Conservation (phyloP, 345 rosid genomes). For the Gossypium turneri region DNA sequence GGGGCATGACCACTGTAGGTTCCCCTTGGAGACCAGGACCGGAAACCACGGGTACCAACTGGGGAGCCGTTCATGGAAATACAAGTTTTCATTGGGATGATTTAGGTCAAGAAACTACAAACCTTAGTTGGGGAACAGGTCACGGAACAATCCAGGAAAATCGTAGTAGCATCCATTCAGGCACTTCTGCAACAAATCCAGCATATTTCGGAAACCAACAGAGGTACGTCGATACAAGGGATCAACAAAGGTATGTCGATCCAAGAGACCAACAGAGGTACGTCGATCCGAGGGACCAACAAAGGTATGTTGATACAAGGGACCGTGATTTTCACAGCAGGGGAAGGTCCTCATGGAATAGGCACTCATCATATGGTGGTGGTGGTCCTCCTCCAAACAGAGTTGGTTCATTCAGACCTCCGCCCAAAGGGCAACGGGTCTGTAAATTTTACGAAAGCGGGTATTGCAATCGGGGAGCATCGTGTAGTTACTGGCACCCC, state of each 20-base stretch:
- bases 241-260: slow-evolving; percentile 11
- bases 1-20: slow-evolving; percentile 26
- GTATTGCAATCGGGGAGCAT: slow-evolving; percentile 68
- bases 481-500: slow-evolving; percentile 77
- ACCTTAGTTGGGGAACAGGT: slow-evolving; percentile 33
- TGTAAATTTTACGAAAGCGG: slow-evolving; percentile 84
- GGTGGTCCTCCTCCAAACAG: slow-evolving; percentile 43
- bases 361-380: slow-evolving; percentile 32
- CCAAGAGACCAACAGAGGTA: neutral
- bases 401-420: slow-evolving; percentile 43
- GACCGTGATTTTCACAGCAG: slow-evolving; percentile 46
- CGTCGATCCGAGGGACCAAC: neutral
- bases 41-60: slow-evolving; percentile 32
- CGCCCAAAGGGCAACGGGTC: slow-evolving; percentile 66
- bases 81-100: slow-evolving; percentile 29
- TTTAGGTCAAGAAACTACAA: slow-evolving; percentile 26
- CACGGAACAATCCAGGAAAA: slow-evolving; percentile 35
- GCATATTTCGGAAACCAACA: slow-evolving; percentile 50
- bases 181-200: slow-evolving; percentile 24
- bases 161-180: slow-evolving; percentile 34
- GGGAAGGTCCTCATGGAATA: slow-evolving; percentile 45
- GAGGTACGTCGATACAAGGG: slow-evolving; percentile 49
- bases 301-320: slow-evolving; percentile 40
- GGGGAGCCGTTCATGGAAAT: slow-evolving; percentile 42
- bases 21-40: slow-evolving; percentile 42